Evolutionary conservation across 148 eudicot species (phyloP).

Genomic region (Rhododendron vialii): DNA sequence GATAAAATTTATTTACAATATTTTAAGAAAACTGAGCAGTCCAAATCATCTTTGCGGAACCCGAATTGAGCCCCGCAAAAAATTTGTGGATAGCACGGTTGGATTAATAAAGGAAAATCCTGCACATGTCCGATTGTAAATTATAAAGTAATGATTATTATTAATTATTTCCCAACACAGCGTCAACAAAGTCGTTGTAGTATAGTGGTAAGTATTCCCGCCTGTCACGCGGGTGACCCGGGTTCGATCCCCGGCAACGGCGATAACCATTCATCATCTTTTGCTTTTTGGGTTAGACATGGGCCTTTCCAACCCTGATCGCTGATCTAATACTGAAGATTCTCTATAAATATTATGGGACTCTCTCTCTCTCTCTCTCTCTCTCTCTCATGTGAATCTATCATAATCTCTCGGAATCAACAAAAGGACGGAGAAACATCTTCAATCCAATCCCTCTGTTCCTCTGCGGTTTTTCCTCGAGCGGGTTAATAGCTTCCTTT

Average conservation of each 20-base stretch:
- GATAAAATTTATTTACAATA: too few species aligned
- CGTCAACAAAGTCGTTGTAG: conserved; percentile 64
- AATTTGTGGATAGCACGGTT: too few species aligned
- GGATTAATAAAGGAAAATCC: too few species aligned
- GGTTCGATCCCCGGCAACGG: conserved; percentile 99
- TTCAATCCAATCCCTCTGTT: neutral
- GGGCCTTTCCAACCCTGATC: too few species aligned
- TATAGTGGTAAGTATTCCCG: conserved; percentile 99
- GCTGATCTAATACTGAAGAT: neutral
- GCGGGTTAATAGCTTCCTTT: neutral
- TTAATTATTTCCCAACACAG: too few species aligned
- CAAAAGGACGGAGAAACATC: neutral
- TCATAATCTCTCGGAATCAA: neutral
- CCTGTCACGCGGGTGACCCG: conserved; percentile 99
- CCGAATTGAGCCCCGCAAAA: too few species aligned
- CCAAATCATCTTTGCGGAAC: too few species aligned
- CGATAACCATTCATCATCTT: neutral
- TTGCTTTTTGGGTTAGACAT: neutral
- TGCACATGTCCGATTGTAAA: too few species aligned
- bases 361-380: neutral
- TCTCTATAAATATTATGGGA: neutral
- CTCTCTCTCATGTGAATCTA: neutral
- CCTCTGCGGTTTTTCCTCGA: neutral
- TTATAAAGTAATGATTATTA: too few species aligned
- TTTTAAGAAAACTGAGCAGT: too few species aligned